Evolutionary conservation across 257 asterid genomes (phyloP).

Genomic region (Solanum gandarillasii): DNA sequence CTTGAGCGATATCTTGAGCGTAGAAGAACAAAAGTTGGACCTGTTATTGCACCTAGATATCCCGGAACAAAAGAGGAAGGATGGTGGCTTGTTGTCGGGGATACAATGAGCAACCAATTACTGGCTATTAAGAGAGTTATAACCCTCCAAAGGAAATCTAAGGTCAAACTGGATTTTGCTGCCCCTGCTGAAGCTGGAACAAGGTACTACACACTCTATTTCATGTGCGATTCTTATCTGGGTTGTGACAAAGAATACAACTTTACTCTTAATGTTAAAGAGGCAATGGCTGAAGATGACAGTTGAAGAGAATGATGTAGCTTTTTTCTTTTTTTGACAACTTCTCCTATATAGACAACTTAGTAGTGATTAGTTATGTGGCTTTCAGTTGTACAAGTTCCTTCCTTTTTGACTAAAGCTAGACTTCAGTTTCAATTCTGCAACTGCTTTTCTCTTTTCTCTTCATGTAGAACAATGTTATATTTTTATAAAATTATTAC

Average conservation of each 20-base stretch:
- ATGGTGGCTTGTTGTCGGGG: slow-evolving; percentile 38
- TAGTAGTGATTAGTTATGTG: neutral
- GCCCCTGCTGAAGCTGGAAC: slow-evolving; percentile 20
- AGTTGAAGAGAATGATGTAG: neutral
- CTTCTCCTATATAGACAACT: neutral
- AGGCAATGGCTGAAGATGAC: slow-evolving; percentile 1
- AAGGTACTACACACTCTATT: slow-evolving; percentile 20
- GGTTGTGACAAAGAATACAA: slow-evolving; percentile 32
- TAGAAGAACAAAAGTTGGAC: slow-evolving; percentile 23
- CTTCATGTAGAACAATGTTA: no score
- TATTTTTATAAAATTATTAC: no score
- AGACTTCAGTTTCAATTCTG: neutral
- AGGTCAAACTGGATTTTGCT: slow-evolving; percentile 22
- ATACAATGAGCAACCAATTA: slow-evolving; percentile 20
- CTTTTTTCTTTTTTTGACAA: neutral
- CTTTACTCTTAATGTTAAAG: slow-evolving; percentile 23
- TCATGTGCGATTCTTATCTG: slow-evolving; percentile 27
- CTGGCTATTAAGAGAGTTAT: slow-evolving; percentile 27
- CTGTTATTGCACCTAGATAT: slow-evolving; percentile 25
- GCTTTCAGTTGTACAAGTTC: no score
- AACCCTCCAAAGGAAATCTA: slow-evolving; percentile 20
- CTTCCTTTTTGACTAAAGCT: neutral
- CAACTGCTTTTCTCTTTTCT: neutral
- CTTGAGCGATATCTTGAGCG: slow-evolving; percentile 28
- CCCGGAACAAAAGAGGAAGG: slow-evolving; percentile 34